Conservation (phyloP, 805 yeast genomes). For the Nakazawaea siamensis region DNA sequence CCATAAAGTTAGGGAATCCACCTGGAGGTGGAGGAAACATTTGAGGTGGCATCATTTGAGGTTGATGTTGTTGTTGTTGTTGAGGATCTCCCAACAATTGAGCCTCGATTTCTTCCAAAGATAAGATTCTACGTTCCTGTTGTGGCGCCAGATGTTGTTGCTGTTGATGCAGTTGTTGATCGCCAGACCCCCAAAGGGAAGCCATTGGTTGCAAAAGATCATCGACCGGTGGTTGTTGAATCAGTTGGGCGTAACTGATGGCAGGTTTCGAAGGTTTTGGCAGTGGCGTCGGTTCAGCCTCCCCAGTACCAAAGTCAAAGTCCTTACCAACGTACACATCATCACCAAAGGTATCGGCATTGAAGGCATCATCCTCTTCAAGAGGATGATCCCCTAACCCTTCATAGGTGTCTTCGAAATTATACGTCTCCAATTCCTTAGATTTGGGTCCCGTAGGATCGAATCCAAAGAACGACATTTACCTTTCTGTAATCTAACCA, state of each 20-base stretch:
- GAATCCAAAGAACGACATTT: slow-evolving; percentile 67
- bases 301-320: slow-evolving; percentile 50
- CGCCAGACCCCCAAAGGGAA: slow-evolving; percentile 47
- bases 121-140: slow-evolving; percentile 39
- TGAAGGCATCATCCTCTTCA: slow-evolving; percentile 71
- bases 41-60: slow-evolving; percentile 18
- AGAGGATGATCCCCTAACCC: slow-evolving; percentile 61
- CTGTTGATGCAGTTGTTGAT: slow-evolving; percentile 13
- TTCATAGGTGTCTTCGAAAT: slow-evolving; percentile 79
- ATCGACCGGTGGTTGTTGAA: slow-evolving; percentile 22
- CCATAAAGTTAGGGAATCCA: slow-evolving; percentile 12
- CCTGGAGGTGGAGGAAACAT: slow-evolving; percentile 14
- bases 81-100: slow-evolving; percentile 41
- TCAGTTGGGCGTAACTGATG: slow-evolving; percentile 36
- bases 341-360: slow-evolving; percentile 73
- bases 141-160: slow-evolving; percentile 13
- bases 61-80: slow-evolving; percentile 15
- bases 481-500: no score
- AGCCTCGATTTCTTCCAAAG: slow-evolving; percentile 82
- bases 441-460: slow-evolving; percentile 35
- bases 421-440: slow-evolving; percentile 33
- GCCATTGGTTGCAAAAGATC: slow-evolving; percentile 60
- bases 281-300: slow-evolving; percentile 7
- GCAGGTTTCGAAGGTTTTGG: slow-evolving; percentile 18
- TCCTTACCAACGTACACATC: slow-evolving; percentile 47